phyloP scores from a whole-genome alignment of 148 eudicot genomes.

The Spergularia bocconei region DNA sequence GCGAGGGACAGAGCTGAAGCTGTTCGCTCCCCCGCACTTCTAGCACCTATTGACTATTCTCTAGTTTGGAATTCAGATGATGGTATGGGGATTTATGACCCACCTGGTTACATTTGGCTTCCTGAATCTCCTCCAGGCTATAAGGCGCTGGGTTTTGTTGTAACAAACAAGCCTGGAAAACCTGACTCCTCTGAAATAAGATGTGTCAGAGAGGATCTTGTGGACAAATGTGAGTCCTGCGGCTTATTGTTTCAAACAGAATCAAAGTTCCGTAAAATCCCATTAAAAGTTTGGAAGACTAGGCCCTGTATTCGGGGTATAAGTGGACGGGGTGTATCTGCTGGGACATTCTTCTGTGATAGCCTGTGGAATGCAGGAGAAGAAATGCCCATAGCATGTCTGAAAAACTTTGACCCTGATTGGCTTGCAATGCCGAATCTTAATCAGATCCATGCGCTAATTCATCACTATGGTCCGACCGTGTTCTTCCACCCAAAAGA shows the following conservation, averaged over 20 bases:
- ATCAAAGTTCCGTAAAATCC: conserved; percentile 30
- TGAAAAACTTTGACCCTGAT: conserved; percentile 52
- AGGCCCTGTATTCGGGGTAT: conserved; percentile 74
- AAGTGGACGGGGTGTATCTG: conserved; percentile 60
- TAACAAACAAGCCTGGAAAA: conserved; percentile 49
- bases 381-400: conserved; percentile 47
- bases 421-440: conserved; percentile 68
- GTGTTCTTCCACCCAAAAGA: conserved; percentile 86
- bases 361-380: conserved; percentile 36
- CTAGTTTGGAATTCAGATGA: conserved; percentile 78
- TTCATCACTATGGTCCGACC: conserved; percentile 82
- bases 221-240: conserved; percentile 57
- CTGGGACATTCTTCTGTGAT: conserved; percentile 71
- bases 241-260: conserved; percentile 33
- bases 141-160: conserved; percentile 73
- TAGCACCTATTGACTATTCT: conserved; percentile 57
- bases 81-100: conserved; percentile 40
- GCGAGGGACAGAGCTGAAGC: conserved; percentile 41
- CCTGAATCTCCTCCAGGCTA: conserved; percentile 85
- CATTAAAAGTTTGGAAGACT: conserved; percentile 61
- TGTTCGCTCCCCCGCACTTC: conserved; percentile 45
- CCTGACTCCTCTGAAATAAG: conserved; percentile 59
- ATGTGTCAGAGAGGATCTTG: conserved; percentile 77
- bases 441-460: conserved; percentile 69
- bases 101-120: conserved; percentile 66